These are phyloP conservation scores for Puya raimondii DNA, from an alignment of 176 grass and related monocot species.

Conservation along the genomic window DNA sequence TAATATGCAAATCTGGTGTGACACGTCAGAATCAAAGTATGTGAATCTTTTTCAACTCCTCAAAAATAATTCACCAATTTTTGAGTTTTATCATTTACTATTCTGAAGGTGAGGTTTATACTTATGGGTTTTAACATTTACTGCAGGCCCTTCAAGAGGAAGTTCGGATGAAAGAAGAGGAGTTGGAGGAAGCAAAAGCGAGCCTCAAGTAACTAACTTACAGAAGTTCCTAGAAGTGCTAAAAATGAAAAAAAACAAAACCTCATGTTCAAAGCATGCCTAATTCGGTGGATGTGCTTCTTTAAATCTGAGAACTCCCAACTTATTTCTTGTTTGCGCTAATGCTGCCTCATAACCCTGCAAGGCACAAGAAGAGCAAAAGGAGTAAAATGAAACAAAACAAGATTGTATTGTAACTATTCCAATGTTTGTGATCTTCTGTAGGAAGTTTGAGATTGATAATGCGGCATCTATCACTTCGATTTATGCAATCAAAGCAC, in stretches of 20 bases:
- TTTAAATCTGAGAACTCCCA: neutral
- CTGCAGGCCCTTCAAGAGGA: neutral
- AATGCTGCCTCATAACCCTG: too few species aligned
- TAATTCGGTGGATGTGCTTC: neutral
- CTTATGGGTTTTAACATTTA: neutral
- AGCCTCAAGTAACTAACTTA: neutral
- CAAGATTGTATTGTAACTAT: neutral
- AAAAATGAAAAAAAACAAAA: too few species aligned
- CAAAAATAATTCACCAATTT: neutral
- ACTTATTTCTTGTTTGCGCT: neutral
- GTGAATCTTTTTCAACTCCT: neutral
- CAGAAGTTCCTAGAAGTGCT: neutral
- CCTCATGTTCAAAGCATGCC: too few species aligned
- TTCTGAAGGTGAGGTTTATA: neutral
- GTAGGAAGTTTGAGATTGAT: conserved; percentile 4
- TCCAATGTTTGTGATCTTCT: neutral
- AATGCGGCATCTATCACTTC: neutral
- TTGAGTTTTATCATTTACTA: neutral
- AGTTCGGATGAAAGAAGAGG: neutral
- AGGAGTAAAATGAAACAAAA: neutral
- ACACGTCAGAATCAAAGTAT: conserved; percentile 1
- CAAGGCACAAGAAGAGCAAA: neutral
- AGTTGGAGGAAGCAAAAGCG: neutral
- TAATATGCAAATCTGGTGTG: neutral
- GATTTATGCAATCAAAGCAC: neutral